Percentiles rank a stretch among this genome's conserved stretches.
These are phyloP conservation scores for Hyphopichia pseudoburtonii DNA, from an alignment of 1,139 yeast genomes.

Conservation along the genomic window DNA sequence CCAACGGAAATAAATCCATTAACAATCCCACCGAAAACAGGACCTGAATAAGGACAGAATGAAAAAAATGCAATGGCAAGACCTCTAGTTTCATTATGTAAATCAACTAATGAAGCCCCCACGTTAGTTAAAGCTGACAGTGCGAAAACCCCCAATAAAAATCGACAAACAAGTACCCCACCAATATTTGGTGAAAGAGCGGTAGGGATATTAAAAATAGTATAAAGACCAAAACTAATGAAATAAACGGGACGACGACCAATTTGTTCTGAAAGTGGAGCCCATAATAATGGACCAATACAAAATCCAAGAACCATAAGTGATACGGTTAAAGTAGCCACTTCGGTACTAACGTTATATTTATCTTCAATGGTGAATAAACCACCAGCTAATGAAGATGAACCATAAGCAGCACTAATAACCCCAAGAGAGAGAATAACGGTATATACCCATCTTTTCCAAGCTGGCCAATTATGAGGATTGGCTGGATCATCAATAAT, in stretches of 20 bases:
- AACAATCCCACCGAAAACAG: constrained; percentile 86
- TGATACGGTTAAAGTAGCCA: constrained; percentile 75
- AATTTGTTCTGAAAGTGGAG: constrained; percentile 81
- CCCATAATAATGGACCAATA: constrained; percentile 87
- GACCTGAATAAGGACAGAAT: constrained; percentile 91
- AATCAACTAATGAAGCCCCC: constrained; percentile 89
- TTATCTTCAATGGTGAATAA: constrained; percentile 60
- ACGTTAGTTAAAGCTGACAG: constrained; percentile 83
- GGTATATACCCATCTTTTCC: constrained; percentile 67
- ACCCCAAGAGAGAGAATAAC: constrained; percentile 65
- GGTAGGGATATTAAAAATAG: constrained; percentile 83
- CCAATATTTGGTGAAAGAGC: constrained; percentile 85
- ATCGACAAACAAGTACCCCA: constrained; percentile 74
- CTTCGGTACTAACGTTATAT: constrained; percentile 72
- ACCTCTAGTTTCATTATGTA: constrained; percentile 79
- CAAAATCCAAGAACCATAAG: constrained; percentile 88
- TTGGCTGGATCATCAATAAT: constrained; percentile 75
- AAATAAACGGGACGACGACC: constrained; percentile 87
- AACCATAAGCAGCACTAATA: constrained; percentile 86
- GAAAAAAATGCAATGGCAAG: constrained; percentile 89
- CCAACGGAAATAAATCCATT: constrained; percentile 81
- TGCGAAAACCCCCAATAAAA: constrained; percentile 83
- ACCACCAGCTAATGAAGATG: constrained; percentile 88
- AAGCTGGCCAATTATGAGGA: constrained; percentile 77
- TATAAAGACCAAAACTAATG: constrained; percentile 70